phyloP scores from a whole-genome alignment of 1,284 basidiomycete species.

The Pyrrhoderma noxium region DNA sequence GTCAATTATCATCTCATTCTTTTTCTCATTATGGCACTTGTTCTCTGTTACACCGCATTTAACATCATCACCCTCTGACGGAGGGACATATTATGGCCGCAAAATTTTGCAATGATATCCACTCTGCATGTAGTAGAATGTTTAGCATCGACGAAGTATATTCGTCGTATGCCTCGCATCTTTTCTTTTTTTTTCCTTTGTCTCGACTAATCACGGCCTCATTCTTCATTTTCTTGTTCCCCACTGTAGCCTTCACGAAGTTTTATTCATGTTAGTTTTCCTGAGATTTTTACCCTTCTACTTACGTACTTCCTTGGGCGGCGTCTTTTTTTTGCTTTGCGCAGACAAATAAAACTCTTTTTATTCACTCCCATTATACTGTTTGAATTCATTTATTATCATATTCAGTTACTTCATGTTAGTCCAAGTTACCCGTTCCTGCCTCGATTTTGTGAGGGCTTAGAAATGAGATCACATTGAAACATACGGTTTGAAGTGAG shows the following conservation, averaged over 20 bases:
- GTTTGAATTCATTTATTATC: no score
- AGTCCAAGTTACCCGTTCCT: no score
- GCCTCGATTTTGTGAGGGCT: no score
- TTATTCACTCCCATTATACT: no score
- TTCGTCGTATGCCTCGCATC: neutral
- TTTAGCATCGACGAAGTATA: conserved; percentile 10
- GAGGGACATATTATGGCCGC: conserved; percentile 17
- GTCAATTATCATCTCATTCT: conserved; percentile 1
- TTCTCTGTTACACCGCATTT: neutral
- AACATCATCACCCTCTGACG: conserved; percentile 16
- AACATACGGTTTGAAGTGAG: no score
- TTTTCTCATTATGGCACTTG: conserved; percentile 16
- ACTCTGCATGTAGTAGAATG: conserved; percentile 18
- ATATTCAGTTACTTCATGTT: no score
- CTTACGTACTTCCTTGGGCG: conserved; percentile 11
- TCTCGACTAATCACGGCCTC: conserved; percentile 1
- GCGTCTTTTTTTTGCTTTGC: no score
- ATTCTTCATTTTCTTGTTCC: neutral
- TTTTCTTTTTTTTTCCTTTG: conserved; percentile 2
- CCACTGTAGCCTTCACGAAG: conserved; percentile 10
- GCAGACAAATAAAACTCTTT: no score
- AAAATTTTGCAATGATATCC: conserved; percentile 5
- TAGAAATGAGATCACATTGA: no score
- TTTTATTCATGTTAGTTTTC: neutral
- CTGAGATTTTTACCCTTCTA: neutral